Conservation (phyloP, 23 red algal species). For the Agarophyton chilense region DNA sequence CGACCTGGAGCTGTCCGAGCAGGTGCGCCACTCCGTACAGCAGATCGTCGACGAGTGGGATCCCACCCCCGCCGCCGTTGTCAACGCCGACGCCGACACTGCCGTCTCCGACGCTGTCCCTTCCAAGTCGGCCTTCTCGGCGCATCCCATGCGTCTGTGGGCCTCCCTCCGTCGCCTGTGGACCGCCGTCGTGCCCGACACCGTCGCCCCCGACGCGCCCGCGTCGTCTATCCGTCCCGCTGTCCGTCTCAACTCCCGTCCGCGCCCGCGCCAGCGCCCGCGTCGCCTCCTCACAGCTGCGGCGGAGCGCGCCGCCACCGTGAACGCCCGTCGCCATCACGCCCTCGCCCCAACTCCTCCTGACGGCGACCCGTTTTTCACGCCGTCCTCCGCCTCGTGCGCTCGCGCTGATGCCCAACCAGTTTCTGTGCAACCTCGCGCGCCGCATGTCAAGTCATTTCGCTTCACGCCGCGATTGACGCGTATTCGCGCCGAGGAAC, state of each 20-base stretch:
- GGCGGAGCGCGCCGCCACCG: background rate
- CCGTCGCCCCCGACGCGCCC: background rate
- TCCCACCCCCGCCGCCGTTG: background rate
- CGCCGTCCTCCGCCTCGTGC: background rate
- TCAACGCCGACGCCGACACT: too few species aligned
- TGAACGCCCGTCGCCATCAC: background rate
- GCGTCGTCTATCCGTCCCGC: background rate
- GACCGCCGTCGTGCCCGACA: conserved; percentile 4
- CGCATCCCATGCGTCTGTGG: conserved; percentile 15
- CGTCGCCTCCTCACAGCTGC: background rate
- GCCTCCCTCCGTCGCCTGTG: conserved; percentile 28
- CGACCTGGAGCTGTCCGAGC: conserved; percentile 43
- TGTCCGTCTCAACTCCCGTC: too few species aligned
- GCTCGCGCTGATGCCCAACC: background rate
- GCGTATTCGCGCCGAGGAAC: background rate
- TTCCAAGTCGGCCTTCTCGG: background rate
- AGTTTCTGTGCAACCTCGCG: too few species aligned
- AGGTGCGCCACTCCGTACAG: conserved; percentile 14
- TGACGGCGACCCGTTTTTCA: conserved; percentile 14
- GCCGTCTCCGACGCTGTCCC: background rate
- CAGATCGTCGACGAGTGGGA: conserved; percentile 36
- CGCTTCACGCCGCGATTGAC: background rate
- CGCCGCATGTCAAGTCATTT: background rate
- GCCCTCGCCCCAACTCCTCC: background rate
- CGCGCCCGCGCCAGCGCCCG: too few species aligned